These are phyloP conservation scores for Cyclotella sp. DNA, from an alignment of 108 stramenopile species.

Conservation along the genomic window DNA sequence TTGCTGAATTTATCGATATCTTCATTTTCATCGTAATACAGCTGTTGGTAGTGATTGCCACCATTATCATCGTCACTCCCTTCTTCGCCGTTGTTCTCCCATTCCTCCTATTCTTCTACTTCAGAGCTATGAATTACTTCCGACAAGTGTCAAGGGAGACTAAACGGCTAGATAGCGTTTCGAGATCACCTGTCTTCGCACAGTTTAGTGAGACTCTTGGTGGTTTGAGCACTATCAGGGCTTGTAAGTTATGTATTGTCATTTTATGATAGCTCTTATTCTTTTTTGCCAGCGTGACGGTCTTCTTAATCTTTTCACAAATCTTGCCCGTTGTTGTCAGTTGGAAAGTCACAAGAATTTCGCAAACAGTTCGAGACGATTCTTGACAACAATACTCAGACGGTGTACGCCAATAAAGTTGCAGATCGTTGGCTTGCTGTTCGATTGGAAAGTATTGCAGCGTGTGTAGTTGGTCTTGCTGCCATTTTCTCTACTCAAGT, in stretches of 20 bases:
- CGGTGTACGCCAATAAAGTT: slow-evolving; percentile 68
- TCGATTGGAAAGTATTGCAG: slow-evolving; percentile 77
- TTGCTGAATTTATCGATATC: slow-evolving; percentile 40
- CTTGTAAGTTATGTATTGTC: slow-evolving; percentile 44
- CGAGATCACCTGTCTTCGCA: slow-evolving; percentile 91
- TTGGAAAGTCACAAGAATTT: slow-evolving; percentile 60
- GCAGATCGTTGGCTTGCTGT: slow-evolving; percentile 81
- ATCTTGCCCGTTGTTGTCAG: not conserved
- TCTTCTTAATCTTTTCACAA: not conserved
- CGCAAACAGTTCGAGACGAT: slow-evolving; percentile 59
- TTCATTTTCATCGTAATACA: slow-evolving; percentile 54
- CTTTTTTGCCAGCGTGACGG: not conserved
- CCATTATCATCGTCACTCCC: slow-evolving; percentile 53
- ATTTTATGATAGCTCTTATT: not conserved
- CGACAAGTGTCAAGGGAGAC: slow-evolving; percentile 76
- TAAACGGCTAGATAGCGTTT: slow-evolving; percentile 88
- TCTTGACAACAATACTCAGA: slow-evolving; percentile 70
- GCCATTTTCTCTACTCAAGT: slow-evolving; percentile 72
- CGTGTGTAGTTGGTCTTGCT: slow-evolving; percentile 64
- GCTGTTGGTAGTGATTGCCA: slow-evolving; percentile 39
- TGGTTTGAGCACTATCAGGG: slow-evolving; percentile 91
- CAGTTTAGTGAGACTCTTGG: slow-evolving; percentile 95
- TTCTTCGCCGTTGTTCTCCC: slow-evolving; percentile 60
- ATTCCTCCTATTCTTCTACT: slow-evolving; percentile 62
- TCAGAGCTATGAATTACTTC: slow-evolving; percentile 76